phyloP scores from a whole-genome alignment of 2,329 filamentous ascomycete species.

The Dothideomycetes sp. region DNA sequence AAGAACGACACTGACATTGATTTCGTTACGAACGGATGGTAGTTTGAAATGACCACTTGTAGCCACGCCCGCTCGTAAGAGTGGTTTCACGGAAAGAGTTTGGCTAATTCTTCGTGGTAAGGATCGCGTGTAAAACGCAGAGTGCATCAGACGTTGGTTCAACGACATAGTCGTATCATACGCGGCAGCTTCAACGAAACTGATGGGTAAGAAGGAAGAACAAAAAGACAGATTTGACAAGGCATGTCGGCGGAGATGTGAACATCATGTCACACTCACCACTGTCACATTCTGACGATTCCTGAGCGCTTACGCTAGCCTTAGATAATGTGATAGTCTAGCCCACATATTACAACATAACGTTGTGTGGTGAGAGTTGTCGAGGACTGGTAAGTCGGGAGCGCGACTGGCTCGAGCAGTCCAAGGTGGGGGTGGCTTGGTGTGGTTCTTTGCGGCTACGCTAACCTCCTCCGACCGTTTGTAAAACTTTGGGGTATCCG shows the following conservation, averaged over 20 bases:
- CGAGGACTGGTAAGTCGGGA: too few relatives aligned
- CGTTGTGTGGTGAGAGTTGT: too few relatives aligned
- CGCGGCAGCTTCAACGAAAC: too few relatives aligned
- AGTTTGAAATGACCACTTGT: constrained; percentile 11
- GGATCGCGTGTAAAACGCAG: neutral
- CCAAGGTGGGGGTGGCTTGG: constrained; percentile 1
- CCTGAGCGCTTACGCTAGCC: constrained; percentile 5
- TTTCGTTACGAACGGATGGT: constrained; percentile 11
- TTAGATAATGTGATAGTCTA: too few relatives aligned
- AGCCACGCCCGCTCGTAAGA: constrained; percentile 4
- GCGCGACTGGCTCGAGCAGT: neutral
- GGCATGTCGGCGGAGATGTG: too few relatives aligned
- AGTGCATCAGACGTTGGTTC: neutral
- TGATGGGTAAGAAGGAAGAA: neutral
- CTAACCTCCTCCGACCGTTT: constrained; percentile 1
- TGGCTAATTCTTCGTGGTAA: neutral
- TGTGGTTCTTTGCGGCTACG: constrained; percentile 2
- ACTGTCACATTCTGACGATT: too few relatives aligned
- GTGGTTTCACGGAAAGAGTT: neutral
- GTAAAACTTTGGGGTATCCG: too few relatives aligned
- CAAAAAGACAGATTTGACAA: neutral
- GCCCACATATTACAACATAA: too few relatives aligned
- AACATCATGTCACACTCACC: too few relatives aligned
- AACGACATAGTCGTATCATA: neutral
- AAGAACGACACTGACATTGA: constrained; percentile 3